Percentiles rank a stretch among this genome's conserved stretches.
Conservation (phyloP, 306 rosid species). For the Gynostemma pentaphyllum region DNA sequence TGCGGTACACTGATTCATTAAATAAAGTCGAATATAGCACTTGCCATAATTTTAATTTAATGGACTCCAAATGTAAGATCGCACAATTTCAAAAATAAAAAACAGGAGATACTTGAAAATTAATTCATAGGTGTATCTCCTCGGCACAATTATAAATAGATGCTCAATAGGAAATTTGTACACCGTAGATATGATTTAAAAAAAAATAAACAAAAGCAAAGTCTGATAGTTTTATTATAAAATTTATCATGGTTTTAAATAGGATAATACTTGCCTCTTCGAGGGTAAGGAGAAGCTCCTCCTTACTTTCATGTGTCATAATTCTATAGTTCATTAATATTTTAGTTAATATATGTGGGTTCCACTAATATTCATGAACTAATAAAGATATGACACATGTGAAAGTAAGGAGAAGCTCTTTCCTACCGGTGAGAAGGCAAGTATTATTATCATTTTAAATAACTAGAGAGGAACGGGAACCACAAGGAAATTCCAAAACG, state of each 20-base stretch:
- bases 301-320: too few relatives aligned
- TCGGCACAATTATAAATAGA: not conserved
- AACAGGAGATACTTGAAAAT: not conserved
- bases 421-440: too few relatives aligned
- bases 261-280: too few relatives aligned
- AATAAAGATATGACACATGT: too few relatives aligned
- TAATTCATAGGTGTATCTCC: not conserved
- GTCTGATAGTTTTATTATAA: not conserved
- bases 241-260: slow-evolving; percentile 3
- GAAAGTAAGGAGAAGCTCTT: too few relatives aligned
- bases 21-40: not conserved
- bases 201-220: slow-evolving; percentile 8
- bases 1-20: not conserved
- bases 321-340: too few relatives aligned
- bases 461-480: not conserved
- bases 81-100: not conserved
- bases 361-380: too few relatives aligned
- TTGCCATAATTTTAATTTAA: not conserved
- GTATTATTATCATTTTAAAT: slow-evolving; percentile 4
- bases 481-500: slow-evolving; percentile 1
- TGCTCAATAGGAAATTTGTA: slow-evolving; percentile 8
- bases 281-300: too few relatives aligned
- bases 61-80: not conserved
- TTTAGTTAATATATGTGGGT: too few relatives aligned
- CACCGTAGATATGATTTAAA: not conserved